Percentiles rank a stretch among this genome's conserved stretches.
phyloP scores from a whole-genome alignment of 2,329 filamentous ascomycete species.

The Fusarium buxicola region DNA sequence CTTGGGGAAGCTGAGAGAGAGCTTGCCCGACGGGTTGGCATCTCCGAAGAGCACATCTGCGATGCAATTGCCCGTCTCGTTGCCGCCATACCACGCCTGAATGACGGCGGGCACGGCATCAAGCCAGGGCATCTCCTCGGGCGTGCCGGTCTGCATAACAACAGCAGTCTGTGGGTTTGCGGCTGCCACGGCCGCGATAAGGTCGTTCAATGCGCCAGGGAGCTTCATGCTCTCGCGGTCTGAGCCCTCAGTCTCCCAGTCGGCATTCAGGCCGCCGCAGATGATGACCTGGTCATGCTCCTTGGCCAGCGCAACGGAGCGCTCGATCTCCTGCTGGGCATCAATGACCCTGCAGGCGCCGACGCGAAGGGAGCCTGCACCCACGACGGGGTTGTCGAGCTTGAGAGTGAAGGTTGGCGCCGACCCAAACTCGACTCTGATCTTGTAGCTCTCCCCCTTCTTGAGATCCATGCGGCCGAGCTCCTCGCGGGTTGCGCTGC shows the following conservation, averaged over 20 bases:
- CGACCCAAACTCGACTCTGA: conserved; percentile 70
- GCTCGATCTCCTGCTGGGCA: conserved; percentile 68
- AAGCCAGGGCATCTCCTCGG: conserved; percentile 78
- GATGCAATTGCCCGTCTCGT: conserved; percentile 85
- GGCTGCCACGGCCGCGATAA: conserved; percentile 74
- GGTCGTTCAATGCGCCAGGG: conserved; percentile 76
- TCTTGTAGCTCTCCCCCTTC: conserved; percentile 68
- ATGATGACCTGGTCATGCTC: conserved; percentile 81
- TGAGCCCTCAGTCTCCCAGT: conserved; percentile 84
- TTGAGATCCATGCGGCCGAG: conserved; percentile 67
- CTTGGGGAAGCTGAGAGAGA: conserved; percentile 78
- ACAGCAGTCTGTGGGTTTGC: conserved; percentile 78
- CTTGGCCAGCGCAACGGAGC: conserved; percentile 75
- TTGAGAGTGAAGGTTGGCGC: conserved; percentile 67
- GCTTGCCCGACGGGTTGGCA: conserved; percentile 79
- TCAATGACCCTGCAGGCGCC: conserved; percentile 70
- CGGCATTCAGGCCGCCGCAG: conserved; percentile 80
- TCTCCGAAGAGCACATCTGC: conserved; percentile 82
- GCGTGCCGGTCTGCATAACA: conserved; percentile 82
- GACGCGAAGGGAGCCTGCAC: conserved; percentile 70
- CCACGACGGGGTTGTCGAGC: conserved; percentile 63
- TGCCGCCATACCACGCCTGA: conserved; percentile 89
- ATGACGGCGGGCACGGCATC: conserved; percentile 68
- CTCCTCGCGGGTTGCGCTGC: conserved; percentile 72
- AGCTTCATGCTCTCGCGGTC: conserved; percentile 84